Conservation (phyloP, 2,329 filamentous ascomycete genomes). For the Botryosphaeria dothidea region DNA sequence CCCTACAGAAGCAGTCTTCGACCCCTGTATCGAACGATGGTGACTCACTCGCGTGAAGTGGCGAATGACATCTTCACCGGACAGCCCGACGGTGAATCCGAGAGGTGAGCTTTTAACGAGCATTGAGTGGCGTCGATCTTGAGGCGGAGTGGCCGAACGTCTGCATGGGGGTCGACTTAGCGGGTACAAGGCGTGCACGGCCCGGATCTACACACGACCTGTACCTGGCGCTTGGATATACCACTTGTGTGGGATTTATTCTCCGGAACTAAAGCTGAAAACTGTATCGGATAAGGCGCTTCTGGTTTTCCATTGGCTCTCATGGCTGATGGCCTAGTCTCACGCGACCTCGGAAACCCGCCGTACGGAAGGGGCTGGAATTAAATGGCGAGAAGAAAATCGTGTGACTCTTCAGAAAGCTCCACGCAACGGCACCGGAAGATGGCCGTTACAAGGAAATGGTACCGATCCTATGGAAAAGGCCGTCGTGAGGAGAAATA, state of each 20-base stretch:
- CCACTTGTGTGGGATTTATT: not conserved
- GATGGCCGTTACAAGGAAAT: not conserved
- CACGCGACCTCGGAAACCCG: not conserved
- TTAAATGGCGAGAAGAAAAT: not conserved
- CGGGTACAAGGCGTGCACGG: slow-evolving; percentile 2
- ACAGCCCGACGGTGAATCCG: not conserved
- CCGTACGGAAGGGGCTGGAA: not conserved
- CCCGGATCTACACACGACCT: slow-evolving; percentile 2
- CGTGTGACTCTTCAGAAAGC: not conserved
- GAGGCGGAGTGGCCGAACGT: slow-evolving; percentile 5
- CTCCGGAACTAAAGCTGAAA: not conserved
- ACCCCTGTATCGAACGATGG: no score
- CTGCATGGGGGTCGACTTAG: not conserved
- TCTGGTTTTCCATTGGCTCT: not conserved
- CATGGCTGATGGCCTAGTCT: not conserved
- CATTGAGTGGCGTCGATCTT: not conserved
- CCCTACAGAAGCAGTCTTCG: no score
- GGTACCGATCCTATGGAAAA: not conserved
- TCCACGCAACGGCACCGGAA: not conserved
- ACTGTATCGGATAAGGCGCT: not conserved
- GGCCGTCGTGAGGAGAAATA: not conserved
- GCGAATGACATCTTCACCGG: no score
- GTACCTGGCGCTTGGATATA: not conserved
- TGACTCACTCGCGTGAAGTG: no score
- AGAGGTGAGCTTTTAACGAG: not conserved